Base-by-base conservation (phyloP, 2,329 filamentous ascomycete genomes). In the Trichoderma koningii region DNA sequence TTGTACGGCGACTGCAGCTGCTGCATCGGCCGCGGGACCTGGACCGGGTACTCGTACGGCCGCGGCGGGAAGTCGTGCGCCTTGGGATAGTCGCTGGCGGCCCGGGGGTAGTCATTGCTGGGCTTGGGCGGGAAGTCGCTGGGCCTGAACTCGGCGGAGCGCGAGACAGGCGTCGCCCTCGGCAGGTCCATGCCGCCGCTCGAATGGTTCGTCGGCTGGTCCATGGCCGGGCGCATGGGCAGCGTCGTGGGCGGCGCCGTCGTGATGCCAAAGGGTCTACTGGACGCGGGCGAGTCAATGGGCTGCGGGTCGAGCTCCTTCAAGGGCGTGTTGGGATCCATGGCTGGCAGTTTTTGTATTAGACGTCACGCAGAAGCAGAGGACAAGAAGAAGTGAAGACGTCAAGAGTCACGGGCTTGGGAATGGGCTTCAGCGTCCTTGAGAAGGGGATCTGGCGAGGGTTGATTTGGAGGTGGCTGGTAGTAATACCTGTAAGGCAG, bases 141-240 rank as follows among this genome's bases (percentile, higher is more conserved):
- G 12, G 62, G 21, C 62, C 51, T 45, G 51, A 55, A 63, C 28
- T 63, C 62, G 38, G 52, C 19, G 67, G 56, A 70, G 59, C 67
- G 14, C 56, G 65, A 41, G 38, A 57, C 21, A 50, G 66, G 28
- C 0, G 44, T 64, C 42, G 53, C n/a, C 26, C 53, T 38, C 15
- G 69, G 68, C 9, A 70, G 59, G 17, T 66, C 68, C 42, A 60
- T 67, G 68, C 69, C 69, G 28, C 6, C 10, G 52, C 65, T 55
- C 2, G 71, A 67, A 26, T 69, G 70, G n/a, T 71, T 69, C 38
- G 70, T 68, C 23, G 70, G 70, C 7, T 66, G 66, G 53, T 69
- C 70, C 19, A 67, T 66, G 7, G 66, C 68, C 9, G 67, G 67
- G 7, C 69, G 68, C 38, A 71, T 34, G n/a, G 67, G 66, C 17